A percentile compares a stretch with the other conserved stretches of the same genome.
phyloP scores from a whole-genome alignment of 2,329 filamentous ascomycete species.

The Arthrobotrys musiformis region DNA sequence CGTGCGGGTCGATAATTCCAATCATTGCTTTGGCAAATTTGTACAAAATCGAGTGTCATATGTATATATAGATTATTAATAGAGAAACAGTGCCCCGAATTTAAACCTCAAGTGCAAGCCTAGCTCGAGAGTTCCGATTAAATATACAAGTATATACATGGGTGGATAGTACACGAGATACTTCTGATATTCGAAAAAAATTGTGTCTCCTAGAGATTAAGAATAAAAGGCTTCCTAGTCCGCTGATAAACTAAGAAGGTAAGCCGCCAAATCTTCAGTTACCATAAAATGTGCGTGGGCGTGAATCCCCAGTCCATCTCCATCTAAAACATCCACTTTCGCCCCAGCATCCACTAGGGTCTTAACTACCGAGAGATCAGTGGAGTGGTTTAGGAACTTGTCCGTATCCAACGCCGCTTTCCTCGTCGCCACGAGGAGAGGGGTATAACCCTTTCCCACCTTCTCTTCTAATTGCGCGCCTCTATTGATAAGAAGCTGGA shows the following conservation, averaged over 20 bases:
- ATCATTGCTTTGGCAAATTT: too few relatives aligned
- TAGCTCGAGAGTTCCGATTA: too few relatives aligned
- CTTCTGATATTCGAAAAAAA: neutral
- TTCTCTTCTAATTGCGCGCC: conserved; percentile 36
- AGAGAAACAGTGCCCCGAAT: too few relatives aligned
- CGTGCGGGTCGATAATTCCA: neutral
- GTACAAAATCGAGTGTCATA: too few relatives aligned
- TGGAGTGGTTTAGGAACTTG: conserved; percentile 43
- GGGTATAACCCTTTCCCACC: conserved; percentile 42
- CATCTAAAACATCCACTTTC: conserved; percentile 33
- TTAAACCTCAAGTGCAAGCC: too few relatives aligned
- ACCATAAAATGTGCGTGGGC: conserved; percentile 52
- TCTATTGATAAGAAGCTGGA: conserved; percentile 24
- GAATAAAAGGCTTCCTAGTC: neutral
- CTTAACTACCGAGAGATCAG: conserved; percentile 29
- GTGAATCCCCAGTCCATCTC: conserved; percentile 42
- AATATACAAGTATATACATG: too few relatives aligned
- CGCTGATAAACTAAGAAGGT: conserved; percentile 32
- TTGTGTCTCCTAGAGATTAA: too few relatives aligned
- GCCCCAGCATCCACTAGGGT: conserved; percentile 30
- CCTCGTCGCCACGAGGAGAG: conserved; percentile 41
- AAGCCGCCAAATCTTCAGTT: conserved; percentile 43
- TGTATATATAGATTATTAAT: too few relatives aligned
- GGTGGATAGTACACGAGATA: too few relatives aligned
- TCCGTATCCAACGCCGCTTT: conserved; percentile 54